Percentiles rank a stretch among this genome's conserved stretches.
phyloP scores from a whole-genome alignment of 257 asterid species.

The Apocynum venetum region DNA sequence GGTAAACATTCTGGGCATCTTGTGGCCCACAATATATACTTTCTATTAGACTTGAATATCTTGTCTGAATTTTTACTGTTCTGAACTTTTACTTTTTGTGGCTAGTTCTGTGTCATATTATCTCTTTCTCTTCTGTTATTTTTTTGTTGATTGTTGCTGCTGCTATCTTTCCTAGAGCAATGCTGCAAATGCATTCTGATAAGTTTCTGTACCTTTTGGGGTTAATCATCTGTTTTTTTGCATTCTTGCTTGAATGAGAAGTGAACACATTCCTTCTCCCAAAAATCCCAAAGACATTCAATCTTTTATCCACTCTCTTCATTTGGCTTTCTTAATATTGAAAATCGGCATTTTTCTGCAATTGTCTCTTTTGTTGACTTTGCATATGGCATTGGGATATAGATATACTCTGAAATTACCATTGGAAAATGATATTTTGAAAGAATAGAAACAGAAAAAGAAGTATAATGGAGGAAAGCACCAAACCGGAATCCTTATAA shows the following conservation, averaged over 20 bases:
- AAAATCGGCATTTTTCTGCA: not conserved
- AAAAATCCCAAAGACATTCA: not conserved
- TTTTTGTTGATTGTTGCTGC: too few species aligned
- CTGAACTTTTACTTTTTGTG: not conserved
- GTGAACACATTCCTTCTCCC: not conserved
- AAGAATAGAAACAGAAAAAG: not conserved
- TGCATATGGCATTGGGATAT: not conserved
- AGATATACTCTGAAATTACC: not conserved
- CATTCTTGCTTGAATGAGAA: not conserved
- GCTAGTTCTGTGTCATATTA: not conserved
- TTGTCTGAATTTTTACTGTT: not conserved
- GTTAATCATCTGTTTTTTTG: not conserved
- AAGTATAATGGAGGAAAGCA: too few species aligned
- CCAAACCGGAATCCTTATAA: too few species aligned
- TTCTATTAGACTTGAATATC: not conserved
- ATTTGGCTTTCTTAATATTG: not conserved
- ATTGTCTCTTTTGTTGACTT: not conserved
- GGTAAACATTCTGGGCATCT: conserved; percentile 32
- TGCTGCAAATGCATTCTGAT: too few species aligned
- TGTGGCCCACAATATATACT: not conserved
- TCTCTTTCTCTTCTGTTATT: not conserved
- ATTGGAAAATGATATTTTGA: not conserved
- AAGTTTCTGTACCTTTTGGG: too few species aligned
- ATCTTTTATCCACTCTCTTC: not conserved
- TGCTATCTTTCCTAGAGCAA: too few species aligned